Base-by-base conservation (phyloP, 2,329 filamentous ascomycete species). In the Alternaria solani region DNA sequence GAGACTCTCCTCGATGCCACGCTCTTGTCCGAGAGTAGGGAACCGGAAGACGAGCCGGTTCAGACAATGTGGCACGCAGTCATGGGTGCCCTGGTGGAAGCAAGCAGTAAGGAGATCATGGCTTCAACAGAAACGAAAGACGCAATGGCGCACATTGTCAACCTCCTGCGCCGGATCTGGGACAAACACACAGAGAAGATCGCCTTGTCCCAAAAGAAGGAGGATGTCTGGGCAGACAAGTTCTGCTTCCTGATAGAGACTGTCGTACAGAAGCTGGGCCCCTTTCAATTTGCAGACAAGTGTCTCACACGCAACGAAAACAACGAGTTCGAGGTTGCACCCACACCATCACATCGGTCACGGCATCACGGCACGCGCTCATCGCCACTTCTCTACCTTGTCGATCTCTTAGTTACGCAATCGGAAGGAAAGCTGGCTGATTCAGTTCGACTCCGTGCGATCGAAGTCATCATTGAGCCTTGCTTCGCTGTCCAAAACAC, bases 31-130 rank as follows among this genome's bases (percentile, higher is more conserved):
- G 61, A 62, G 20, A 70, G 65, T 20, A 65, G 66, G 9, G 57
- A 62, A n/a, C 74, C 79, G 11, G 74, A 74, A 41, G 79, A 82
- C 32, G 70, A 77, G 34, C 78, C 84, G 3, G 81, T 90, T 8
- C 84, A 88, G 9, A 81, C 79, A 7, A 81, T 92, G 38, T 92
- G 89, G 89, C 76, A 81, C 28, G 82, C 85, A 1, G 81, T 93
- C 12, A 82, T 92, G 43, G 80, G 82, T 4, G 86, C 89, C 1
- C 81, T 93, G 26, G 85, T 88, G 2, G 85, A 86, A 49, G 91
- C 91, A 39, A 89, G 89, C 25, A 86, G 85, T 42, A 96, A 97
- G 78, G 95, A 99, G 78, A 90, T 99, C 68, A 96, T 94, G 70
- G 89, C 94, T 7, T 93, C 93, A 0, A 86, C 86, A 12, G 94